These are phyloP conservation scores for Candida tammaniensis DNA, from an alignment of 805 yeast species.

Conservation along the genomic window DNA sequence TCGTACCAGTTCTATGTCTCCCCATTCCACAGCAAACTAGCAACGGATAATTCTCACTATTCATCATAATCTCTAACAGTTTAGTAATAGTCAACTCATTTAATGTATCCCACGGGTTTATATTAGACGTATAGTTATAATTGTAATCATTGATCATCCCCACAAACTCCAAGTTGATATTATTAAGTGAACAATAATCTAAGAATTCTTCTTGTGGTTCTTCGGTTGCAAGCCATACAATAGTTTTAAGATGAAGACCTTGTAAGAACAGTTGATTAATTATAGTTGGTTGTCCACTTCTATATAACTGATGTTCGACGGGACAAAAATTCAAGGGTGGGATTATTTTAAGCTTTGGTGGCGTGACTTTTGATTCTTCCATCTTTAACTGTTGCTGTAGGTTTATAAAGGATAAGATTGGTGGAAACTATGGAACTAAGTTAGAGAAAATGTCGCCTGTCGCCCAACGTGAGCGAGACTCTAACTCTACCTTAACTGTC, in stretches of 20 bases:
- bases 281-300: slow-evolving; percentile 95
- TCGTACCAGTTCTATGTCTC: slow-evolving; percentile 94
- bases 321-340: slow-evolving; percentile 97
- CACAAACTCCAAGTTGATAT: slow-evolving; percentile 76
- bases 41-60: slow-evolving; percentile 75
- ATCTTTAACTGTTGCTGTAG: not conserved
- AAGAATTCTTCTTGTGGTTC: slow-evolving; percentile 89
- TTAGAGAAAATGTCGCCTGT: too few relatives aligned
- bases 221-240: slow-evolving; percentile 93
- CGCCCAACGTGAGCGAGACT: too few relatives aligned
- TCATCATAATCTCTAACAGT: slow-evolving; percentile 73
- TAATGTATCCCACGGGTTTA: slow-evolving; percentile 94
- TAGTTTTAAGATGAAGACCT: slow-evolving; percentile 70
- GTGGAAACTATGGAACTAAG: too few relatives aligned
- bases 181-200: slow-evolving; percentile 72
- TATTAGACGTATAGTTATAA: slow-evolving; percentile 43
- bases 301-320: slow-evolving; percentile 79
- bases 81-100: slow-evolving; percentile 77
- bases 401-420: too few relatives aligned
- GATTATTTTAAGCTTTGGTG: slow-evolving; percentile 68
- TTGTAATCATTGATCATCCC: slow-evolving; percentile 68
- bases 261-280: slow-evolving; percentile 83
- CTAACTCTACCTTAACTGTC: too few relatives aligned
- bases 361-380: too few relatives aligned
- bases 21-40: slow-evolving; percentile 98